phyloP scores from a whole-genome alignment of 2,329 filamentous ascomycete genomes.

The Xylaria hypoxylon region DNA sequence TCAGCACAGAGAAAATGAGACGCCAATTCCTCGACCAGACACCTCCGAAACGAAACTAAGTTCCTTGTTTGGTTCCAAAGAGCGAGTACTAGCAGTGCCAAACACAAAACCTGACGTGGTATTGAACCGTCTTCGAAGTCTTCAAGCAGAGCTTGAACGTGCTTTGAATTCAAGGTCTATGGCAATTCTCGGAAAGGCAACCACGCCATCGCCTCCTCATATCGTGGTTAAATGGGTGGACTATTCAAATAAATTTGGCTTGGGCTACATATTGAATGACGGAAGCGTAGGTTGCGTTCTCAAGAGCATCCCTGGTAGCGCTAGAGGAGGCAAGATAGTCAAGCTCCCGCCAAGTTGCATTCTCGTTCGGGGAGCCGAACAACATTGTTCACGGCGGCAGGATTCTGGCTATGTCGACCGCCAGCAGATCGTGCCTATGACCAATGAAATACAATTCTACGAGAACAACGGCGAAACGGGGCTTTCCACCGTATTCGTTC shows the following conservation, averaged over 20 bases:
- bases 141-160: slow-evolving; percentile 72
- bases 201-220: slow-evolving; percentile 67
- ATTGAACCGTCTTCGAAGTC: slow-evolving; percentile 64
- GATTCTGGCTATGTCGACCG: slow-evolving; percentile 67
- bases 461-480: slow-evolving; percentile 76
- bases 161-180: slow-evolving; percentile 72
- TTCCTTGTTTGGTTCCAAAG: slow-evolving; percentile 67
- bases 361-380: slow-evolving; percentile 77
- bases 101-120: slow-evolving; percentile 69
- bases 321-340: slow-evolving; percentile 61
- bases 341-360: slow-evolving; percentile 76
- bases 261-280: slow-evolving; percentile 86
- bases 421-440: slow-evolving; percentile 73
- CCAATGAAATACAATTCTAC: slow-evolving; percentile 76
- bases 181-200: slow-evolving; percentile 68
- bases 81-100: slow-evolving; percentile 62
- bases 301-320: slow-evolving; percentile 64
- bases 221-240: slow-evolving; percentile 86
- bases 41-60: slow-evolving; percentile 43
- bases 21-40: slow-evolving; percentile 21
- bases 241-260: slow-evolving; percentile 87
- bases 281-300: slow-evolving; percentile 81
- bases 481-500: slow-evolving; percentile 71
- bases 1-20: slow-evolving; percentile 32
- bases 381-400: slow-evolving; percentile 72